These are phyloP conservation scores for Exidia glandulosa DNA, from an alignment of 768 basidiomycete species.

Conservation along the genomic window DNA sequence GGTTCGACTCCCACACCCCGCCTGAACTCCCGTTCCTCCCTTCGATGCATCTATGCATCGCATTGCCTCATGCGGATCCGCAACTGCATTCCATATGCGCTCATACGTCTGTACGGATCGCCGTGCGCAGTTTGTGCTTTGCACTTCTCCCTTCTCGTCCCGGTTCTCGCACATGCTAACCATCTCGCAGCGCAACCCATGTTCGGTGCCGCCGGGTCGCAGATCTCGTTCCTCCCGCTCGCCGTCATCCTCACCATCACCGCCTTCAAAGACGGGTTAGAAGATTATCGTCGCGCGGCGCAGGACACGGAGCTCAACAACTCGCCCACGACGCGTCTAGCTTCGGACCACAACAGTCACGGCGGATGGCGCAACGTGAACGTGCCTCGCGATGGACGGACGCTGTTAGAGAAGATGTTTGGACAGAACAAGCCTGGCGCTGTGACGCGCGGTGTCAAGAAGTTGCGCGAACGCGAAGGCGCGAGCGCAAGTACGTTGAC, in stretches of 20 bases:
- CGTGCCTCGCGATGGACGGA: conserved; percentile 62
- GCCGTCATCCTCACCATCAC: conserved; percentile 81
- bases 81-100: no score
- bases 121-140: no score
- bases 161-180: no score
- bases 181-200: no score
- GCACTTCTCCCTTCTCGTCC: no score
- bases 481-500: neutral
- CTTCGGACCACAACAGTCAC: no score
- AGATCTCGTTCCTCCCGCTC: conserved; percentile 75
- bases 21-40: no score
- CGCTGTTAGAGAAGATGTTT: conserved; percentile 47
- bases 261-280: conserved; percentile 89
- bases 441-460: conserved; percentile 30
- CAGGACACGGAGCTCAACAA: conserved; percentile 94
- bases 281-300: conserved; percentile 83
- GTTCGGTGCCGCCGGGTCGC: conserved; percentile 78
- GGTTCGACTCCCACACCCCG: no score
- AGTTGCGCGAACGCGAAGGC: conserved; percentile 20
- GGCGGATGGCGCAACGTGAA: conserved; percentile 84
- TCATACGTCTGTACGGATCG: no score
- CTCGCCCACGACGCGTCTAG: conserved; percentile 81
- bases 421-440: conserved; percentile 15
- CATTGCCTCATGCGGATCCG: no score
- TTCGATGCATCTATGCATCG: no score